phyloP scores from a whole-genome alignment of 495 filamentous ascomycete genomes.

The Penicillium verhagenii region DNA sequence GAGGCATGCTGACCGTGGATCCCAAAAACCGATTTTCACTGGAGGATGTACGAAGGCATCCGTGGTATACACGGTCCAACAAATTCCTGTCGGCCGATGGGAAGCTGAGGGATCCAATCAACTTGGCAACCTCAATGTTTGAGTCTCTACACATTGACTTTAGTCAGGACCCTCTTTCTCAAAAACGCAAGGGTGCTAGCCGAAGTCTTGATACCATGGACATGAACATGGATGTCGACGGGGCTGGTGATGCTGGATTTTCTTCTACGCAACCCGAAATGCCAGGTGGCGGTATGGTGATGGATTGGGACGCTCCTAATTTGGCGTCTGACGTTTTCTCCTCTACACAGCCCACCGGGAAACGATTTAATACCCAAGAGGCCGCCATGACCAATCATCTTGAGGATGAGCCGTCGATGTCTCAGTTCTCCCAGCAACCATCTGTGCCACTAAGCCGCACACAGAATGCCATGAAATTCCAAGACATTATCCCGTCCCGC shows the following conservation, averaged over 20 bases:
- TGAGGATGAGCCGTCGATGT: conserved; percentile 85
- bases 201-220: conserved; percentile 49
- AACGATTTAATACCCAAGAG: conserved; percentile 31
- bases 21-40: conserved; percentile 76
- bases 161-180: conserved; percentile 59
- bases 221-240: conserved; percentile 47
- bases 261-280: conserved; percentile 82
- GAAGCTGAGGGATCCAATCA: conserved; percentile 73
- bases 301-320: conserved; percentile 74
- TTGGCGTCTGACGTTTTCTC: conserved; percentile 51
- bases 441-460: conserved; percentile 79
- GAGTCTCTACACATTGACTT: conserved; percentile 92
- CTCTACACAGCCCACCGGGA: conserved; percentile 48
- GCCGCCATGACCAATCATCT: conserved; percentile 58
- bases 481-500: conserved; percentile 80
- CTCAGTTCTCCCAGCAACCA: conserved; percentile 82
- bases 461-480: conserved; percentile 82
- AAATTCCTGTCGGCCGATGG: conserved; percentile 71
- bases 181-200: conserved; percentile 38
- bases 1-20: conserved; percentile 90
- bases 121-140: conserved; percentile 88
- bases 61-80: conserved; percentile 90
- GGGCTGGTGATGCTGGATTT: conserved; percentile 41
- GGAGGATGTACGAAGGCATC: conserved; percentile 84
- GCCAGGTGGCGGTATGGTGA: conserved; percentile 61